Percentiles rank a stretch among this genome's conserved stretches.
phyloP scores from a whole-genome alignment of 2,329 filamentous ascomycete genomes.

The Neophaeococcomyces mojaviensis region DNA sequence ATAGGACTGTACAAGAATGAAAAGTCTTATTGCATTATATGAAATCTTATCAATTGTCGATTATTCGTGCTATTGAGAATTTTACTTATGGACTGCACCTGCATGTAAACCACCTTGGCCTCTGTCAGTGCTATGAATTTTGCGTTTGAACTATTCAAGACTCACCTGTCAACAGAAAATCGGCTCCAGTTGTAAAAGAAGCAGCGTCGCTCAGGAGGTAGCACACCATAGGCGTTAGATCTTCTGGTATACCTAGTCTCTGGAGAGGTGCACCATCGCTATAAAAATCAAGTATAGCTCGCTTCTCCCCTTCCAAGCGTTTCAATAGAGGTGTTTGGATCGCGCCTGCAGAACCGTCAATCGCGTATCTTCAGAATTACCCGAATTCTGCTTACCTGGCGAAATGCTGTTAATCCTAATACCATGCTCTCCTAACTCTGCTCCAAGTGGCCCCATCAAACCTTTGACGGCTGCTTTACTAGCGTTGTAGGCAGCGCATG shows the following conservation, averaged over 20 bases:
- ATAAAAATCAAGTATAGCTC: constrained; percentile 70
- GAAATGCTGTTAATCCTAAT: constrained; percentile 27
- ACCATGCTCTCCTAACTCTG: constrained; percentile 30
- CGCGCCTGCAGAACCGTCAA: constrained; percentile 33
- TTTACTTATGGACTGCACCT: not conserved
- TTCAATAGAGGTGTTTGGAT: constrained; percentile 53
- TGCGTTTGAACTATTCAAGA: not conserved
- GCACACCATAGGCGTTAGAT: constrained; percentile 36
- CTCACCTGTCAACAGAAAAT: constrained; percentile 42
- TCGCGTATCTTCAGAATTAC: constrained; percentile 32
- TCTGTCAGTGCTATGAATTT: not conserved
- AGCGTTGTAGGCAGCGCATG: constrained; percentile 38
- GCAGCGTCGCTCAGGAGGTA: constrained; percentile 41
- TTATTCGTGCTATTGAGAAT: too few relatives aligned
- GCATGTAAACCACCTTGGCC: constrained; percentile 4
- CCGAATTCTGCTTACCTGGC: constrained; percentile 29
- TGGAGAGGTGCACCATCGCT: constrained; percentile 60
- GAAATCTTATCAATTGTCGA: too few relatives aligned
- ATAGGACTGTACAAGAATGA: too few relatives aligned
- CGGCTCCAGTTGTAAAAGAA: constrained; percentile 36
- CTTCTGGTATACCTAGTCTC: constrained; percentile 41
- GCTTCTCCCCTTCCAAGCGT: constrained; percentile 57
- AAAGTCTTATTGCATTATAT: too few relatives aligned
- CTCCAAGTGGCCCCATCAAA: constrained; percentile 33
- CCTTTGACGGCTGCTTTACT: constrained; percentile 39